Evolutionary conservation across 73 alveolate species (phyloP).

Genomic region (Loxodes magnus): DNA sequence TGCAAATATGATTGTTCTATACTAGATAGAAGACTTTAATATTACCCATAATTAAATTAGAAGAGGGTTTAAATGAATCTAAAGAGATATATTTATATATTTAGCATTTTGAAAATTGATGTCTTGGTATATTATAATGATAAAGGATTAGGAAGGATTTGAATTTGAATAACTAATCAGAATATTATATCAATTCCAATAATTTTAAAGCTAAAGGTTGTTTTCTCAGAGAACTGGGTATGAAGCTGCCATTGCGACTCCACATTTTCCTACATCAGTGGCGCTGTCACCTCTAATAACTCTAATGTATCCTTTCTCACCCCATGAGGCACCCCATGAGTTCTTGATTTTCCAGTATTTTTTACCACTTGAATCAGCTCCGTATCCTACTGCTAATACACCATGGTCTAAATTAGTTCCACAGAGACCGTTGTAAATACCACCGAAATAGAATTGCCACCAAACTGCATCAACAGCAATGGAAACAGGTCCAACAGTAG

Average conservation of each 20-base stretch:
- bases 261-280: slow-evolving; percentile 21
- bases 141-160: too few species aligned
- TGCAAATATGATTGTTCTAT: too few species aligned
- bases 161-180: too few species aligned
- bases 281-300: slow-evolving; percentile 19
- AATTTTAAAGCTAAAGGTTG: too few species aligned
- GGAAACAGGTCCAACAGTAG: slow-evolving; percentile 24
- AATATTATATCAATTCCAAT: too few species aligned
- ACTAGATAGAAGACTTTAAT: too few species aligned
- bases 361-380: slow-evolving; percentile 1
- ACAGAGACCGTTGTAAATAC: slow-evolving; percentile 8
- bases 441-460: slow-evolving; percentile 30
- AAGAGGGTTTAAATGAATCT: too few species aligned
- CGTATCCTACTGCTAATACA: slow-evolving; percentile 46
- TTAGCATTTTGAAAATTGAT: too few species aligned
- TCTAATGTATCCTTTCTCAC: slow-evolving; percentile 32
- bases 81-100: too few species aligned
- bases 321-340: slow-evolving; percentile 48
- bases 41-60: too few species aligned
- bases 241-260: slow-evolving; percentile 11
- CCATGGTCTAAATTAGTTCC: slow-evolving; percentile 28
- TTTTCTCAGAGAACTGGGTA: slow-evolving; percentile 5
- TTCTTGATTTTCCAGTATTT: slow-evolving; percentile 20
- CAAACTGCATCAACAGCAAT: slow-evolving; percentile 39
- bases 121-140: too few species aligned